Conservation (phyloP, 176 grass and related monocot species). For the Areca catechu region DNA sequence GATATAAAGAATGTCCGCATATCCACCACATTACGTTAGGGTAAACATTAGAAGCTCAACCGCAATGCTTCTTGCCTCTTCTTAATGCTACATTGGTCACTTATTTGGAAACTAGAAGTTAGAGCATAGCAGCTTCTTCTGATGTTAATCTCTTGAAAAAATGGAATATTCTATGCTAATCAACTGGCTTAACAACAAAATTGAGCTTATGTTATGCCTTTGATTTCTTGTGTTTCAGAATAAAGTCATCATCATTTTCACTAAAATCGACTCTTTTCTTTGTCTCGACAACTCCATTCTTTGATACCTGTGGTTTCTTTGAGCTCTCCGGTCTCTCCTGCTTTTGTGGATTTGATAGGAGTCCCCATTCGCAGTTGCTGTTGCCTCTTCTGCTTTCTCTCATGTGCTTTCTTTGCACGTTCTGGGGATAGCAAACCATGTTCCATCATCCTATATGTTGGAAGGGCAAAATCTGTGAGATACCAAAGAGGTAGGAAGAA, state of each 20-base stretch:
- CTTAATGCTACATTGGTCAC: too few relatives aligned
- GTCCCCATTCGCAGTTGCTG: constrained; percentile 45
- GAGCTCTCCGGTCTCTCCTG: constrained; percentile 51
- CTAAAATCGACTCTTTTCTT: constrained; percentile 66
- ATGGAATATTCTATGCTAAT: too few relatives aligned
- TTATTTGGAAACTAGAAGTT: too few relatives aligned
- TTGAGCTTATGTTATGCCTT: constrained; percentile 18
- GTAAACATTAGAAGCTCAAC: too few relatives aligned
- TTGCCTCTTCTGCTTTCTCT: constrained; percentile 63
- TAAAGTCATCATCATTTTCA: constrained; percentile 53
- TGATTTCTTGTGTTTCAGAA: constrained; percentile 50
- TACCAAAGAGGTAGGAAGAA: too few relatives aligned
- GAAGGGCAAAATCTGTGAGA: neutral
- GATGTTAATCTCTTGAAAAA: too few relatives aligned
- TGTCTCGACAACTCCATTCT: constrained; percentile 38
- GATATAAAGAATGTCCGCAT: too few relatives aligned
- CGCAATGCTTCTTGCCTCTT: too few relatives aligned
- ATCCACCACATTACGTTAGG: too few relatives aligned
- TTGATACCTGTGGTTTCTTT: constrained; percentile 35
- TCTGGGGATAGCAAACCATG: constrained; percentile 76
- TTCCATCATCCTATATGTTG: constrained; percentile 75
- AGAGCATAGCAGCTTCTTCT: too few relatives aligned
- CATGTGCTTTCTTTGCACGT: constrained; percentile 78
- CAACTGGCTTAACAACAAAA: too few relatives aligned
- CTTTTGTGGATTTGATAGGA: constrained; percentile 33